Base-by-base conservation (phyloP, 371 early-diverging fungal genomes). In the Mucor plumbeus region DNA sequence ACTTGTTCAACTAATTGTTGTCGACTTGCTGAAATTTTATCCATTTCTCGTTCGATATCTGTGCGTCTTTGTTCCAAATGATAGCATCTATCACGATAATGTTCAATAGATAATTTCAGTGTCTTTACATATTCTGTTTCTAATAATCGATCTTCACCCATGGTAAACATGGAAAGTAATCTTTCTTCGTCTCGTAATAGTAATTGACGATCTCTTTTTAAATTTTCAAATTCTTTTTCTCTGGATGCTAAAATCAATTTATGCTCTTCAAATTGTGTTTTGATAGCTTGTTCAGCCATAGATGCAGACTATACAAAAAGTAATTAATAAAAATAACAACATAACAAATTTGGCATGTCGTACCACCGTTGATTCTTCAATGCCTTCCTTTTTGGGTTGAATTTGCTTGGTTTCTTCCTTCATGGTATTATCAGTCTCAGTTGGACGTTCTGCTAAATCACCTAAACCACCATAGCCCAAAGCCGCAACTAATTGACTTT, bases 221-320 rank as follows among this genome's bases (percentile, higher is more conserved):
- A 72, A 44, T 89, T 88, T n/a, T 93, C 91, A 15, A 92, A 63
- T 64, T 96, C 93, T 34, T 76, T 78, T 68, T 82, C 81, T 14
- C 90, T 80, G 44, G 85, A 79, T 11, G 91, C 84, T 4, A 90
- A 63, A 50, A 93, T 75, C 38, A 74, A 31, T 50, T 74, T 72
- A n/a, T 79, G 72, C 58, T 83, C 83, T 40, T 71, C 73, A 9
- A 75, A 57, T 59, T 77, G 76, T 14, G 63, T 55, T 58, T 77
- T 69, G 10, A 67, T 31, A 13, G 72, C 70, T 65, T 77, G 77
- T 4, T 74, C 75, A n/a, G 64, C 34, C 47, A 57, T 36, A 19
- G 64, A 64, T n/a, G 53, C 55, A 40, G 36, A 40, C 64, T 63
- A 34, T 15, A 31, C 7, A 36, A 11, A 41, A 1, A 47, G 7